Evolutionary conservation across 768 basidiomycete species (phyloP).

Genomic region (Trichaptum fuscoviolaceum): DNA sequence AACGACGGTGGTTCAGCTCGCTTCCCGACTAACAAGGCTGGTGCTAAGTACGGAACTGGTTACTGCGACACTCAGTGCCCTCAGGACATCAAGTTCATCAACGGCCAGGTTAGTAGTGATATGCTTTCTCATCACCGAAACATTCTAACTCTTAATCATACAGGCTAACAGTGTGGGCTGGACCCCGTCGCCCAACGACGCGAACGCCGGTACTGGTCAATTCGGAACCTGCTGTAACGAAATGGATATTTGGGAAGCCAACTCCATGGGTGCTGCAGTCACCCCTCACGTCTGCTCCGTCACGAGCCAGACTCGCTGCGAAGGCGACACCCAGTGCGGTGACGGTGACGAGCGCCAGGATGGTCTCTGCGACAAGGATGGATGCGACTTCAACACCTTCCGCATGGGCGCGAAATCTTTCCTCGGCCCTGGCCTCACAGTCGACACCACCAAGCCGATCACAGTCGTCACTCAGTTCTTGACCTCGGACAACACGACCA

Average conservation of each 20-base stretch:
- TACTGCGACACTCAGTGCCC: constrained; percentile 64
- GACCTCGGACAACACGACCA: constrained; percentile 37
- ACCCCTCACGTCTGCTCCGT: constrained; percentile 27
- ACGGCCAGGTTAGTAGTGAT: constrained; percentile 37
- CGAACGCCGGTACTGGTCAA: constrained; percentile 26
- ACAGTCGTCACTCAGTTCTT: constrained; percentile 59
- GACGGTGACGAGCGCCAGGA: constrained; percentile 31
- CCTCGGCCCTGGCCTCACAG: constrained; percentile 42
- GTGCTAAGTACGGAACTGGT: constrained; percentile 56
- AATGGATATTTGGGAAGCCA: constrained; percentile 32
- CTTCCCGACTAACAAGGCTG: constrained; percentile 49
- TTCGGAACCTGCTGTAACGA: constrained; percentile 28
- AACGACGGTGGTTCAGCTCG: constrained; percentile 46
- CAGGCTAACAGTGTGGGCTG: constrained; percentile 27
- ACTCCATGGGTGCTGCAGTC: constrained; percentile 23
- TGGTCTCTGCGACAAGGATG: constrained; percentile 48
- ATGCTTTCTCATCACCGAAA: not conserved
- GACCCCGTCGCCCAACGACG: constrained; percentile 27
- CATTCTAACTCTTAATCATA: not conserved
- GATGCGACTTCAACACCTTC: constrained; percentile 61
- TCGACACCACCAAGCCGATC: constrained; percentile 47
- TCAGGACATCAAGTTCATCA: constrained; percentile 55
- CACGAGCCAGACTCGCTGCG: constrained; percentile 37
- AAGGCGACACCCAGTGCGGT: constrained; percentile 33
- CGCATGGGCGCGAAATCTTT: constrained; percentile 44